These are phyloP conservation scores for Fusarium sp. DNA, from an alignment of 2,329 filamentous ascomycete species.

Conservation along the genomic window DNA sequence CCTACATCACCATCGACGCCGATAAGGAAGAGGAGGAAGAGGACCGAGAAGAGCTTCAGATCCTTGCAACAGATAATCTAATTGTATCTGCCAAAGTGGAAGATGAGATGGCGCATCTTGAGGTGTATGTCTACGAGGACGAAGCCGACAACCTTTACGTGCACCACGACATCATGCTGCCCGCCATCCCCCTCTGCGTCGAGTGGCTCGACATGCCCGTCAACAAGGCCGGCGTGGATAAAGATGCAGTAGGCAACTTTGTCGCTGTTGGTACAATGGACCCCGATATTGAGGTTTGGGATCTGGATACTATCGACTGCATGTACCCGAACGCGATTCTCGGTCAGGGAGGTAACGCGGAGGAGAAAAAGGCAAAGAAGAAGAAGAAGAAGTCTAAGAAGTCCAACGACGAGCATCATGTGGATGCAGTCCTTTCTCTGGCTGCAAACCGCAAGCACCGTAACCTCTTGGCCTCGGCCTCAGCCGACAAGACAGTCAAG, in stretches of 20 bases:
- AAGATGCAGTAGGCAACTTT: conserved; percentile 81
- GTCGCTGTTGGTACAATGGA: conserved; percentile 97
- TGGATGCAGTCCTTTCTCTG: conserved; percentile 90
- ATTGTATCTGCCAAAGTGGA: conserved; percentile 93
- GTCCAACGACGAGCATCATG: conserved; percentile 90
- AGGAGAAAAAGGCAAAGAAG: conserved; percentile 76
- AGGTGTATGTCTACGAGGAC: conserved; percentile 98
- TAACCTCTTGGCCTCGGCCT: conserved; percentile 92
- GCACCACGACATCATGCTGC: conserved; percentile 99
- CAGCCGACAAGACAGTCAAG: conserved; percentile 96
- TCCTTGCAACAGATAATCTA: conserved; percentile 91
- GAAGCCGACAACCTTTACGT: conserved; percentile 96
- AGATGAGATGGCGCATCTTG: conserved; percentile 94
- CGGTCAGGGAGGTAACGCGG: conserved; percentile 72
- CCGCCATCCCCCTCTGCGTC: conserved; percentile 91
- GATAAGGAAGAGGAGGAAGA: conserved; percentile 78
- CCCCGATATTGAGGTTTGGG: conserved; percentile 98
- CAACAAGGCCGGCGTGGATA: conserved; percentile 69
- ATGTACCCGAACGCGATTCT: conserved; percentile 99
- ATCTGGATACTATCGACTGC: conserved; percentile 93
- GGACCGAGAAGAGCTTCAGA: conserved; percentile 92
- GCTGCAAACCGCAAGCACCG: conserved; percentile 93
- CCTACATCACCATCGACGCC: conserved; percentile 90
- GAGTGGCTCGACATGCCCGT: conserved; percentile 97
- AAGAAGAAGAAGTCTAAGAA: conserved; percentile 92